Conservation (phyloP, 225 moss, liverwort and hornwort genomes). For the Bryum argenteum region DNA sequence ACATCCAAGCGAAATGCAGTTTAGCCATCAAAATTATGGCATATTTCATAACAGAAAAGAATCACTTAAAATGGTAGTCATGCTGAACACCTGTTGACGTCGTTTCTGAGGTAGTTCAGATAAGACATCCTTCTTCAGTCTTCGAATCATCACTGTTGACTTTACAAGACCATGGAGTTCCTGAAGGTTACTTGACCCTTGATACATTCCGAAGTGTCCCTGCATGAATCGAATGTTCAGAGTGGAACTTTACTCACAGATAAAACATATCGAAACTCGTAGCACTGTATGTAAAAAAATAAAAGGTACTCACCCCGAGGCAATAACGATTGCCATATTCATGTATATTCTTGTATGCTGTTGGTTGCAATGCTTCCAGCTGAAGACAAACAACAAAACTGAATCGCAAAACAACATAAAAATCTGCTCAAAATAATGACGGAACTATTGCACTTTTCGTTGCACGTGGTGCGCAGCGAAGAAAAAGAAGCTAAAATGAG, state of each 20-base stretch:
- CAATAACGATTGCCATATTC: slow-evolving; percentile 98
- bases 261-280: not conserved
- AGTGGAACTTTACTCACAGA: slow-evolving; percentile 17
- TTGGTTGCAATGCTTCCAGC: slow-evolving; percentile 96
- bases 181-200: slow-evolving; percentile 94
- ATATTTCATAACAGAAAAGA: slow-evolving; percentile 11
- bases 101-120: slow-evolving; percentile 91
- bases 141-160: slow-evolving; percentile 97
- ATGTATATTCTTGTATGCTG: slow-evolving; percentile 74
- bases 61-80: not conserved
- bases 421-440: slow-evolving; percentile 2
- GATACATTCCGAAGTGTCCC: slow-evolving; percentile 89
- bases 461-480: slow-evolving; percentile 4
- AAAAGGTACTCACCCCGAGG: slow-evolving; percentile 67
- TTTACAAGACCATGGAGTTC: slow-evolving; percentile 96
- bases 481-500: slow-evolving; percentile 16
- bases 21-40: slow-evolving; percentile 3
- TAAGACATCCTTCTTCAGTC: slow-evolving; percentile 91
- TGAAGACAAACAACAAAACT: slow-evolving; percentile 45
- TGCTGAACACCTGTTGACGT: slow-evolving; percentile 83
- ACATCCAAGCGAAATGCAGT: slow-evolving; percentile 7
- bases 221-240: slow-evolving; percentile 37
- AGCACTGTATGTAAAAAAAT: slow-evolving; percentile 9
- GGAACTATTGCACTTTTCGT: slow-evolving; percentile 12
- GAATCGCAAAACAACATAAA: not conserved